Evolutionary conservation across 345 rosid species (phyloP).

Genomic region (Gossypium arboreum): DNA sequence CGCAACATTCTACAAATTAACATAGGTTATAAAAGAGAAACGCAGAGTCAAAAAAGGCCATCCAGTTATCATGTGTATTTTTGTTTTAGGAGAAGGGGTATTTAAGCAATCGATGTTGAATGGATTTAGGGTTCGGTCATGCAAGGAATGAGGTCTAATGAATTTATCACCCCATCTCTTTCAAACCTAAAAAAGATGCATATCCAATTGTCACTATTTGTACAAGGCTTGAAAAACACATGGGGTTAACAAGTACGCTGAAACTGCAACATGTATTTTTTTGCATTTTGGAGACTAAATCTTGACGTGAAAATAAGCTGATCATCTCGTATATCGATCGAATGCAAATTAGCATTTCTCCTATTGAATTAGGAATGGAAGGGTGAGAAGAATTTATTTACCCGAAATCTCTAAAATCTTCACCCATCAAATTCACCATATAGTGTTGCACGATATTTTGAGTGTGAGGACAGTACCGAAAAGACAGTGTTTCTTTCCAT

Average conservation of each 20-base stretch:
- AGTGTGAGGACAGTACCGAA: constrained; percentile 40
- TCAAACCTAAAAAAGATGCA: no score
- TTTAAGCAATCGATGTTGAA: not conserved
- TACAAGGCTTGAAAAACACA: not conserved
- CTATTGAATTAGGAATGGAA: not conserved
- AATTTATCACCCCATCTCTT: no score
- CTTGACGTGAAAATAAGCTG: not conserved
- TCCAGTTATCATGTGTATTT: not conserved
- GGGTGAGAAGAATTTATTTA: constrained; percentile 11
- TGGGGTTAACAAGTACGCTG: not conserved
- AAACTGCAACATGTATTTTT: not conserved
- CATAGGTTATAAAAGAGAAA: not conserved
- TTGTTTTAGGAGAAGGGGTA: not conserved
- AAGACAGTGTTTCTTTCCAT: constrained; percentile 90
- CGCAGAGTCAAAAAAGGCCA: not conserved
- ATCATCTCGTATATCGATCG: no score
- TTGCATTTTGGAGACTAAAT: not conserved
- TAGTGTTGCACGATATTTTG: constrained; percentile 40
- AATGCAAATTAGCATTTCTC: not conserved
- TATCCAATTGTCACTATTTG: not conserved
- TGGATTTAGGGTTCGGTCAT: not conserved
- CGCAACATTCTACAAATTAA: not conserved
- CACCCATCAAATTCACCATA: constrained; percentile 51
- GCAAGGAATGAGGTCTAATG: no score
- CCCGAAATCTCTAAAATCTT: constrained; percentile 59